These are phyloP conservation scores for Suhomyces bolitotheri DNA, from an alignment of 1,139 yeast genomes.

Conservation along the genomic window DNA sequence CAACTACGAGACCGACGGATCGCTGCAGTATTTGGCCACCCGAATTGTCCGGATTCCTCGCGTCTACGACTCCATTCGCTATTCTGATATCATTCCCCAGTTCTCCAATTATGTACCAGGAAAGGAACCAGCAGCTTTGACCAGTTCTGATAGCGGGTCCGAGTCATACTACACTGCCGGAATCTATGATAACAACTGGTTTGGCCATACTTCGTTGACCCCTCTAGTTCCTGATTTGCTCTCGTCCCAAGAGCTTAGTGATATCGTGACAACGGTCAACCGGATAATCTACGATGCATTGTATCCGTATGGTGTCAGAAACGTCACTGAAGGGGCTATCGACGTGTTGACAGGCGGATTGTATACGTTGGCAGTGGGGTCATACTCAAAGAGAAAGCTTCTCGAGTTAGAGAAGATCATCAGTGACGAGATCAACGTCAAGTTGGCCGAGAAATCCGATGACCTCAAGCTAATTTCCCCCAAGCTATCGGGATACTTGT, in stretches of 20 bases:
- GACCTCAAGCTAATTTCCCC: constrained; percentile 52
- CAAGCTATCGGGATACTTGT: constrained; percentile 58
- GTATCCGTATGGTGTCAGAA: constrained; percentile 34
- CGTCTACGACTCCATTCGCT: constrained; percentile 29
- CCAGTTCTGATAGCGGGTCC: constrained; percentile 6
- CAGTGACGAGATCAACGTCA: constrained; percentile 35
- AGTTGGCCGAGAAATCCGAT: constrained; percentile 23
- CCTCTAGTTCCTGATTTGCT: constrained; percentile 51
- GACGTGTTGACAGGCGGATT: constrained; percentile 50
- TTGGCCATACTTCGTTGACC: constrained; percentile 55
- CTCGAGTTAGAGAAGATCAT: constrained; percentile 49
- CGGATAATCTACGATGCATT: constrained; percentile 39
- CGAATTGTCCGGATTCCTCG: constrained; percentile 69
- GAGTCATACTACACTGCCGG: constrained; percentile 26
- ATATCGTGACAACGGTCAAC: constrained; percentile 51
- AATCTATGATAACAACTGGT: constrained; percentile 37
- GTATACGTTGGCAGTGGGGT: constrained; percentile 24
- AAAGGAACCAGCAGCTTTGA: constrained; percentile 61
- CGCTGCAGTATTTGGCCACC: constrained; percentile 36
- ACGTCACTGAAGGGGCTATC: constrained; percentile 40
- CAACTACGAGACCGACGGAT: constrained; percentile 31
- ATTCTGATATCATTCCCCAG: constrained; percentile 51
- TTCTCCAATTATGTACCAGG: constrained; percentile 65
- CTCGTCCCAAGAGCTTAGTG: constrained; percentile 34
- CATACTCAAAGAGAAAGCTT: constrained; percentile 29